These are phyloP conservation scores for Phoenix roebelenii DNA, from an alignment of 176 grass and related monocot species.

Conservation along the genomic window DNA sequence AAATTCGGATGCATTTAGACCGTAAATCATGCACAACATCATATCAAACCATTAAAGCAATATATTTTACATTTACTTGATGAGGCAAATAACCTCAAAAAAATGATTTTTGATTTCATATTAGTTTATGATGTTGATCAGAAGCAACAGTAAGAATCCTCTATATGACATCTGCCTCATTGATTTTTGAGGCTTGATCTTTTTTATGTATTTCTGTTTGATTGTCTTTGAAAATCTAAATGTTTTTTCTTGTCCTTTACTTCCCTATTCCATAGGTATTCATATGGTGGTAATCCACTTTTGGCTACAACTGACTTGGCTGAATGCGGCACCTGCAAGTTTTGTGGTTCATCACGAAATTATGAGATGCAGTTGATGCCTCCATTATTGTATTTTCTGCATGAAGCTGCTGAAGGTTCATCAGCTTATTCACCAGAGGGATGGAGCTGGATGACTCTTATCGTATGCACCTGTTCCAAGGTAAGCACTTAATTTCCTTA, in stretches of 20 bases:
- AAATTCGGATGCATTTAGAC: no score
- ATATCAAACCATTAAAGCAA: no score
- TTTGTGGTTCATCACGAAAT: constrained; percentile 39
- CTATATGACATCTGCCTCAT: no score
- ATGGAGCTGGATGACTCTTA: constrained; percentile 83
- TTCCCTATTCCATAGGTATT: constrained; percentile 47
- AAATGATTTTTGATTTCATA: no score
- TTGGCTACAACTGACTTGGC: constrained; percentile 30
- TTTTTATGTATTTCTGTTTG: neutral
- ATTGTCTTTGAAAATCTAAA: neutral
- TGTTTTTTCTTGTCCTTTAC: constrained; percentile 4
- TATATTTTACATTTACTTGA: no score
- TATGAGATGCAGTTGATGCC: constrained; percentile 94
- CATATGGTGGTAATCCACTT: constrained; percentile 55
- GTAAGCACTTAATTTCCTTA: constrained; percentile 27
- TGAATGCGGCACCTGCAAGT: constrained; percentile 37
- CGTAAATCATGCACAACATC: no score
- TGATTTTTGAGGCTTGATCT: no score
- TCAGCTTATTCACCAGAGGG: constrained; percentile 45
- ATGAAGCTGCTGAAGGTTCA: constrained; percentile 48
- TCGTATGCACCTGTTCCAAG: constrained; percentile 66
- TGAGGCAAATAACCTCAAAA: no score
- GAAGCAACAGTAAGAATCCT: no score
- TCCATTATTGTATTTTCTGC: constrained; percentile 73
- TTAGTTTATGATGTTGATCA: no score